Evolutionary conservation across 805 yeast genomes (phyloP).

Genomic region (Ogataea thermomethanolica): DNA sequence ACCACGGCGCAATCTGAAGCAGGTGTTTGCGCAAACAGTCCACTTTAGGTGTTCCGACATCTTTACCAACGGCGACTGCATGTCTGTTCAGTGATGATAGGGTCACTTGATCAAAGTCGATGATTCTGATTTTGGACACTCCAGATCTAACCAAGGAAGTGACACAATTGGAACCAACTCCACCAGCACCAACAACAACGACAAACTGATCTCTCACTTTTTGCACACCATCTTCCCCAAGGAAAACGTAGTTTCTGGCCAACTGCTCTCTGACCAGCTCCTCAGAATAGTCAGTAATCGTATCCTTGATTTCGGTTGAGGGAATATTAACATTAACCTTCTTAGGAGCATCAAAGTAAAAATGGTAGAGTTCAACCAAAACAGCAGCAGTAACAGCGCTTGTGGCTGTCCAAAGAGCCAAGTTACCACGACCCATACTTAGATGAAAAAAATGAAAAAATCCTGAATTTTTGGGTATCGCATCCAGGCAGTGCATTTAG

Average conservation of each 20-base stretch:
- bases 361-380: conserved; percentile 35
- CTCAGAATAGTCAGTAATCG: conserved; percentile 43
- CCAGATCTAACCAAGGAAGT: conserved; percentile 93
- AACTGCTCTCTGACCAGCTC: conserved; percentile 84
- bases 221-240: conserved; percentile 80
- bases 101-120: conserved; percentile 96
- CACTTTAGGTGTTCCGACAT: conserved; percentile 92
- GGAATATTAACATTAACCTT: background rate
- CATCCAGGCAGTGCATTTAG: background rate
- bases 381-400: conserved; percentile 37
- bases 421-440: conserved; percentile 8
- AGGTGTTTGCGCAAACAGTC: conserved; percentile 70
- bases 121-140: conserved; percentile 67
- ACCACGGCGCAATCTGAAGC: conserved; percentile 88
- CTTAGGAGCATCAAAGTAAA: conserved; percentile 13
- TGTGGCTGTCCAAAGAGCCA: conserved; percentile 16
- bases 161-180: conserved; percentile 96
- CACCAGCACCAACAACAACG: conserved; percentile 91
- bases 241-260: conserved; percentile 89
- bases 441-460: conserved; percentile 1
- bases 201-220: conserved; percentile 67
- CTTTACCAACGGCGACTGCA: conserved; percentile 85
- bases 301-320: conserved; percentile 5
- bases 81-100: conserved; percentile 90
- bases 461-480: background rate